Evolutionary conservation across 2,329 filamentous ascomycete genomes (phyloP).

Genomic region (Epichloe sylvatica): DNA sequence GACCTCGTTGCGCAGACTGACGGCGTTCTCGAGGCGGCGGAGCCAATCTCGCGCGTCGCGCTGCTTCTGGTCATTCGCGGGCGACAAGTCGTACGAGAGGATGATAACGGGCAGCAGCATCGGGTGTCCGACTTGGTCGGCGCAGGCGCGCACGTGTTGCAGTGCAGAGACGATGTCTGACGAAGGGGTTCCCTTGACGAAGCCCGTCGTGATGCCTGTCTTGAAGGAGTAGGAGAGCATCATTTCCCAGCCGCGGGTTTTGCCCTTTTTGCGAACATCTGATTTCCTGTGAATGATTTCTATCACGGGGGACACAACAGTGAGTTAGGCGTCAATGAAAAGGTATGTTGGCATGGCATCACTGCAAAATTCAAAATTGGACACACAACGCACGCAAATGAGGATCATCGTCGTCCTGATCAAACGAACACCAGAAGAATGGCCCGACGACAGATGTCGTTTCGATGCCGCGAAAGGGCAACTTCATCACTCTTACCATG

Average conservation of each 20-base stretch:
- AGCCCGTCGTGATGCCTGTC: constrained; percentile 43
- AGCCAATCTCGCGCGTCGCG: constrained; percentile 50
- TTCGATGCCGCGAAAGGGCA: constrained; percentile 46
- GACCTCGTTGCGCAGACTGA: constrained; percentile 47
- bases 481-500: constrained; percentile 40
- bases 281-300: constrained; percentile 51
- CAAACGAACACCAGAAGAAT: constrained; percentile 47
- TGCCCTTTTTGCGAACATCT: constrained; percentile 53
- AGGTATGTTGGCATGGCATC: no score
- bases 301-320: constrained; percentile 9
- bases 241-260: constrained; percentile 50
- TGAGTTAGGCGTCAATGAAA: no score
- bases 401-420: constrained; percentile 41
- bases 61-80: constrained; percentile 45
- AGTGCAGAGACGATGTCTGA: constrained; percentile 39
- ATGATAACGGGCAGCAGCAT: constrained; percentile 45
- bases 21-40: constrained; percentile 44
- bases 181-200: constrained; percentile 45
- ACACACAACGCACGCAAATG: constrained; percentile 35
- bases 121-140: constrained; percentile 39
- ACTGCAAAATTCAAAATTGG: no score
- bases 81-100: constrained; percentile 42
- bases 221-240: constrained; percentile 45
- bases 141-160: constrained; percentile 35
- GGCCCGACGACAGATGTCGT: constrained; percentile 45